Percentiles rank a stretch among this genome's conserved stretches.
phyloP scores from a whole-genome alignment of 768 basidiomycete genomes.

The Galerina marginata region DNA sequence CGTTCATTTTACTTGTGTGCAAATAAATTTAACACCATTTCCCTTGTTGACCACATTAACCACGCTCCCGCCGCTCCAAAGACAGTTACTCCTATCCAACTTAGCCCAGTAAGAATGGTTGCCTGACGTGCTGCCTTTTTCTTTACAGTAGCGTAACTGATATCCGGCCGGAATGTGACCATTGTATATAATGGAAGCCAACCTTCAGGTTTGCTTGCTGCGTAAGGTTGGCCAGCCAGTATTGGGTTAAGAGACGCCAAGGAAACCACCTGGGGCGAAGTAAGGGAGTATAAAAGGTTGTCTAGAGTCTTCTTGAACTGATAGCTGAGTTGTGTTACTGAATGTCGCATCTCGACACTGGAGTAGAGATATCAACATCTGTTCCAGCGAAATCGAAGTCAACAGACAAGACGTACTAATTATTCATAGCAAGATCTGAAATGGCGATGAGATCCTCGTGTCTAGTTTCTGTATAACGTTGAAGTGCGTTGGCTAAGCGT shows the following conservation, averaged over 20 bases:
- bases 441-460: slow-evolving; percentile 92
- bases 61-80: slow-evolving; percentile 51
- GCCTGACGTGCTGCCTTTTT: slow-evolving; percentile 73
- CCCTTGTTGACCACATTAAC: slow-evolving; percentile 43
- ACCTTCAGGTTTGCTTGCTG: slow-evolving; percentile 62
- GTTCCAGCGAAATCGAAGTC: slow-evolving; percentile 14
- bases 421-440: slow-evolving; percentile 90
- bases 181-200: slow-evolving; percentile 97
- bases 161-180: slow-evolving; percentile 97
- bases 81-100: slow-evolving; percentile 52
- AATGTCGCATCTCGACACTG: slow-evolving; percentile 94
- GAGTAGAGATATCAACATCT: slow-evolving; percentile 27
- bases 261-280: slow-evolving; percentile 51
- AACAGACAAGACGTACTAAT: slow-evolving; percentile 76
- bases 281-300: slow-evolving; percentile 71
- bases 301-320: slow-evolving; percentile 82
- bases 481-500: slow-evolving; percentile 68
- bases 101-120: slow-evolving; percentile 56
- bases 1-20: slow-evolving; percentile 32
- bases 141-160: slow-evolving; percentile 85
- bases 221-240: slow-evolving; percentile 61
- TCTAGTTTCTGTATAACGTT: slow-evolving; percentile 79
- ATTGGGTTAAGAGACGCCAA: slow-evolving; percentile 51
- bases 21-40: slow-evolving; percentile 35
- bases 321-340: slow-evolving; percentile 83